These are phyloP conservation scores for Suillus luteus DNA, from an alignment of 768 basidiomycete genomes.

Conservation along the genomic window DNA sequence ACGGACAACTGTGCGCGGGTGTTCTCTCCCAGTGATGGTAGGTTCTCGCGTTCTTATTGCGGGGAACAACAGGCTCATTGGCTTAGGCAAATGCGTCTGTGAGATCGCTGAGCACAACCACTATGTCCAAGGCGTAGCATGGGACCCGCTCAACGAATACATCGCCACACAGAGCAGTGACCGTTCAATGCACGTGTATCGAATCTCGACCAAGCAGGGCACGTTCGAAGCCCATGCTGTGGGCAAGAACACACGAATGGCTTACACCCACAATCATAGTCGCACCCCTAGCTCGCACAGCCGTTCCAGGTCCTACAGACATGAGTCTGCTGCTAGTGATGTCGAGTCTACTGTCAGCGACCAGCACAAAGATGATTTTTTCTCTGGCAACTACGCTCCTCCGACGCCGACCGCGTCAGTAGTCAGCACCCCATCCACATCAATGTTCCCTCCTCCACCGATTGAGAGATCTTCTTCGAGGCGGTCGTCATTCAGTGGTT, in stretches of 20 bases:
- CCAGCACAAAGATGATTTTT: conserved; percentile 45
- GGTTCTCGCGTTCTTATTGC: conserved; percentile 21
- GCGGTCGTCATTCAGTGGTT: conserved; percentile 71
- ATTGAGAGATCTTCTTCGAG: conserved; percentile 66
- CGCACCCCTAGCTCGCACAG: conserved; percentile 68
- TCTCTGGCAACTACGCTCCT: conserved; percentile 38
- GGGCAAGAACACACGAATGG: conserved; percentile 82
- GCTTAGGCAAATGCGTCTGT: conserved; percentile 77
- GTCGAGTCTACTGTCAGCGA: conserved; percentile 67
- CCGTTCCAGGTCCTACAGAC: conserved; percentile 62
- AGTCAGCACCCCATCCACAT: conserved; percentile 61
- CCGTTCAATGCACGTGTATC: conserved; percentile 93
- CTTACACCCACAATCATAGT: conserved; percentile 55
- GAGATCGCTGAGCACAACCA: conserved; percentile 94
- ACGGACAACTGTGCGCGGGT: conserved; percentile 94
- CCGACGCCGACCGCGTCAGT: conserved; percentile 72
- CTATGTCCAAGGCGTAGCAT: conserved; percentile 98
- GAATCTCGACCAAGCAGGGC: conserved; percentile 77
- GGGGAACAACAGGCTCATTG: conserved; percentile 4
- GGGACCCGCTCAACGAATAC: conserved; percentile 97
- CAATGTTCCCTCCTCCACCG: conserved; percentile 45
- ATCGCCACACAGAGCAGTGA: conserved; percentile 98
- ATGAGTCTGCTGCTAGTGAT: conserved; percentile 78
- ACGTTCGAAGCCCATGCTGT: conserved; percentile 87
- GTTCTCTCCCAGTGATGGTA: conserved; percentile 75